Evolutionary conservation across 768 basidiomycete species (phyloP).

Genomic region (Pulveroboletus sp.): DNA sequence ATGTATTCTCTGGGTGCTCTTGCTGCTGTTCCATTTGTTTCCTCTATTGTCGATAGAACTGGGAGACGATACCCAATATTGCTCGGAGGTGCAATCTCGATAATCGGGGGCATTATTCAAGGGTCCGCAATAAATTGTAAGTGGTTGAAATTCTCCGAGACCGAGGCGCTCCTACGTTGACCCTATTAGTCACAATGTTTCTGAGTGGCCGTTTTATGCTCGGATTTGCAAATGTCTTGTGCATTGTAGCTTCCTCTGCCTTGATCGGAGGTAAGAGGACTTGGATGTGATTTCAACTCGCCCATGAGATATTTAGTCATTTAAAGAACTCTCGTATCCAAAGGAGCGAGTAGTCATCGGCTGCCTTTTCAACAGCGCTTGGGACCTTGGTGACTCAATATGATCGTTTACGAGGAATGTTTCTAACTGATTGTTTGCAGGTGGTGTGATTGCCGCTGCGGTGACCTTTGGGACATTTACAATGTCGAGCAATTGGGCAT

Average conservation of each 20-base stretch:
- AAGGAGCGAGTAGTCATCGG: slow-evolving; percentile 12
- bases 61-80: slow-evolving; percentile 13
- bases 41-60: slow-evolving; percentile 1
- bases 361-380: slow-evolving; percentile 1
- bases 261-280: too few relatives aligned
- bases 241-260: not conserved
- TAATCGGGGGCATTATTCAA: slow-evolving; percentile 9
- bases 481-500: slow-evolving; percentile 58
- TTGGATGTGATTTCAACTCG: too few relatives aligned
- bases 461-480: slow-evolving; percentile 61
- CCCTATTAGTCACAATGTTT: too few relatives aligned
- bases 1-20: slow-evolving; percentile 61
- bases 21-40: slow-evolving; percentile 42
- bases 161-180: too few relatives aligned
- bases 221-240: not conserved
- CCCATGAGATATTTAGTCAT: too few relatives aligned
- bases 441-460: slow-evolving; percentile 40
- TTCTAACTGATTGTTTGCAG: not conserved
- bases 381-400: slow-evolving; percentile 1
- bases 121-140: slow-evolving; percentile 10
- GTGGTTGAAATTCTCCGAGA: too few relatives aligned
- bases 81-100: slow-evolving; percentile 3
- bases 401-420: not conserved
- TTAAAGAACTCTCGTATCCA: slow-evolving; percentile 15
- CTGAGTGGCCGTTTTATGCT: too few relatives aligned